Evolutionary conservation across 2,329 filamentous ascomycete genomes (phyloP), one percentile per base, ranked within the genome.

Genomic region (Xylaria sp.): DNA sequence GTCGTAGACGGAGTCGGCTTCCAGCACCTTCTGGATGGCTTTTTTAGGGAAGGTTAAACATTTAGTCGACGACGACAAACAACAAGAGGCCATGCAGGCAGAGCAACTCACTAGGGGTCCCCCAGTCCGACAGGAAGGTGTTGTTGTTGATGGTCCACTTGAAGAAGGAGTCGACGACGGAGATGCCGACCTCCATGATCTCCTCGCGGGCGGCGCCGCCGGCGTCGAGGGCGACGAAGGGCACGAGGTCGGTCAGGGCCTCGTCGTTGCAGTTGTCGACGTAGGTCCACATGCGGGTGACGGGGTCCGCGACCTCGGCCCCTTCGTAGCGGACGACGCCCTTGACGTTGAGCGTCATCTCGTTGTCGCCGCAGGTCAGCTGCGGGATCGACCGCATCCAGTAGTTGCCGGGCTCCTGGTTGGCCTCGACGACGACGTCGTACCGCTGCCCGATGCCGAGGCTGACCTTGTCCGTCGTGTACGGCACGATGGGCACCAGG

Each of bases 401-500:
- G 65, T 78, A 82, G 62, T 75, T 67, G 5, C 67, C 60, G n/a
- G 60, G 52, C 2, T 49, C 53, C 34, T 74, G 67, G 54, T 77
- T 63, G 16, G 76, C 77, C n/a, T 68, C 68, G 20, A 81, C 72
- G 40, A 82, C 66, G 4, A 81, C 64, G 55, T 81, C 77, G 60
- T 78, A 78, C 5, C 78, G 69, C 57, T 76, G 72, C 5, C 60
- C 63, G 47, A 66, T 66, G 16, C 57, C 65, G 21, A 67, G 54
- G 20, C 70, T 71, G 4, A 83, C 50, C 41, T 69, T 72, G 0
- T 75, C 73, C 0, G 81, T 76, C 0, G 67, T 67, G 54, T 80
- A 86, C 0, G 83, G 83, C 37, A 74, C 60, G 17, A 87, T 74
- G 2, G 83, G 80, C 0, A 86, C 80, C 2, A 86, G 69, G 52